These are phyloP conservation scores for Puya raimondii DNA, from an alignment of 176 grass and related monocot genomes.

Conservation along the genomic window DNA sequence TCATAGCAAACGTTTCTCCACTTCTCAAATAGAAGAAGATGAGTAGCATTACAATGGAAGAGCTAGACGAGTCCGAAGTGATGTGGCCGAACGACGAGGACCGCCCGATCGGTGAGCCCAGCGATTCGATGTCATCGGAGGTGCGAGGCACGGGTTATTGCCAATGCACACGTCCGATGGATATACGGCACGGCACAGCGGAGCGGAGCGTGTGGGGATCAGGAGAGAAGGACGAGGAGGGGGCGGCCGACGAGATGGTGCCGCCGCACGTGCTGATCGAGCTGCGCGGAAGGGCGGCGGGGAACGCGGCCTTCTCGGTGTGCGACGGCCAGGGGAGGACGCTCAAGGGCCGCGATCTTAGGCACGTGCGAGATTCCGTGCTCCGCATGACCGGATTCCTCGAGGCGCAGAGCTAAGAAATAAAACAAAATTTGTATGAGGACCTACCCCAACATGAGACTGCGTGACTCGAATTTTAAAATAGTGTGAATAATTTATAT, in stretches of 20 bases:
- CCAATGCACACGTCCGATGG: background rate
- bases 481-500: too few relatives aligned
- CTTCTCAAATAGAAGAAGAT: background rate
- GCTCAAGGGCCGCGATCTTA: constrained; percentile 64
- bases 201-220: background rate
- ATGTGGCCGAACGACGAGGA: constrained; percentile 36
- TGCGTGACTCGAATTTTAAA: too few relatives aligned
- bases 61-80: constrained; percentile 43
- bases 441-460: too few relatives aligned
- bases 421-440: too few relatives aligned
- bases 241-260: constrained; percentile 19
- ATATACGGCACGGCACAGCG: background rate
- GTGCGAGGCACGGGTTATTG: background rate
- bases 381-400: constrained; percentile 77
- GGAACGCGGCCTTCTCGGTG: constrained; percentile 20
- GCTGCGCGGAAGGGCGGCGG: constrained; percentile 19
- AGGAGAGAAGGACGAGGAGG: background rate
- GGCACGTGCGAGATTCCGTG: constrained; percentile 45
- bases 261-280: constrained; percentile 64
- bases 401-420: constrained; percentile 15
- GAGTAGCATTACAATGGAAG: constrained; percentile 3
- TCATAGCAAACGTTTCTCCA: background rate
- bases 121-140: background rate
- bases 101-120: background rate
- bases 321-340: constrained; percentile 55